A percentile compares a stretch with the other conserved stretches of the same genome.
phyloP scores from a whole-genome alignment of 495 filamentous ascomycete species.

The Friedmanniomyces simplex region DNA sequence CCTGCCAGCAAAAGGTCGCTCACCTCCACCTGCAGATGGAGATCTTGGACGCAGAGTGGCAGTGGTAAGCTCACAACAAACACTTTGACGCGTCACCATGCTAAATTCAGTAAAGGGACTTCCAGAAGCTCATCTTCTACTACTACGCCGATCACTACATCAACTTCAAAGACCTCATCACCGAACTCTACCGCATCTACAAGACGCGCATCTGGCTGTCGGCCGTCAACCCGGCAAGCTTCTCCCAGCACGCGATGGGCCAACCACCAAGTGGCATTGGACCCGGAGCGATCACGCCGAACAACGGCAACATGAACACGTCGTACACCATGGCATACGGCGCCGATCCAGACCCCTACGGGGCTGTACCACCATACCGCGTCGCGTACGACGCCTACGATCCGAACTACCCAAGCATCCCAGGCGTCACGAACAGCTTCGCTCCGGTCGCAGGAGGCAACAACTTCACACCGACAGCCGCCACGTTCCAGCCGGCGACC shows the following conservation, averaged over 20 bases:
- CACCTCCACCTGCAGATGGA: conserved; percentile 97
- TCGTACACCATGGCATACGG: conserved; percentile 20
- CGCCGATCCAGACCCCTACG: conserved; percentile 20
- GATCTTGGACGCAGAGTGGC: conserved; percentile 97
- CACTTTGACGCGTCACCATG: not conserved
- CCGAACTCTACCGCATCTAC: conserved; percentile 96
- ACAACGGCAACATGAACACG: not conserved
- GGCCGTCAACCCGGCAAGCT: conserved; percentile 94
- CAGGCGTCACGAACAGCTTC: conserved; percentile 20
- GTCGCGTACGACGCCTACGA: conserved; percentile 18
- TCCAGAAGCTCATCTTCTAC: conserved; percentile 97
- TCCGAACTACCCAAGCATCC: conserved; percentile 19
- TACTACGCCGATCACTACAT: conserved; percentile 97
- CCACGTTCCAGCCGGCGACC: not conserved
- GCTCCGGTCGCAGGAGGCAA: conserved; percentile 1
- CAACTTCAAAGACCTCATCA: conserved; percentile 96
- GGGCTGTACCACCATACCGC: conserved; percentile 18
- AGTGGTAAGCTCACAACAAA: conserved; percentile 58
- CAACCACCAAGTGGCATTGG: conserved; percentile 22
- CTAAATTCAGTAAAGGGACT: conserved; percentile 55
- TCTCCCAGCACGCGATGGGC: conserved; percentile 41
- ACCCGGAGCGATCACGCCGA: conserved; percentile 14
- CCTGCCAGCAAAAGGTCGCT: conserved; percentile 89
- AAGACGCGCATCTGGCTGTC: conserved; percentile 99
- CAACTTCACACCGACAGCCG: not conserved